Percentiles rank a stretch among this genome's conserved stretches.
Evolutionary conservation across 169 alveolate species (phyloP).

Genomic region (Plasmodium vivax): DNA sequence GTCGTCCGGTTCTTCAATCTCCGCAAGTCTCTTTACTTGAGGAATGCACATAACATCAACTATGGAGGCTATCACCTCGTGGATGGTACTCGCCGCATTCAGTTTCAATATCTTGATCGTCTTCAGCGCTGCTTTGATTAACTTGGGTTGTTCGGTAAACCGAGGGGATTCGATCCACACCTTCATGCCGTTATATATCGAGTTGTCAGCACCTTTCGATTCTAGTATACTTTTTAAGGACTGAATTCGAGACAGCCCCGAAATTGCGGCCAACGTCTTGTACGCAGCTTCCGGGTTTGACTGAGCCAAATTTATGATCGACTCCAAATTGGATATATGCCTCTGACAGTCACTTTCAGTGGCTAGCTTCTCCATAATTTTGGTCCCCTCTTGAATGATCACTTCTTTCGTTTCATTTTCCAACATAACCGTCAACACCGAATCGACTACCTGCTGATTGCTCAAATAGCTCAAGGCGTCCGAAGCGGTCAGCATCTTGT

Average conservation of each 20-base stretch:
- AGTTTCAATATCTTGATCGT: constrained; percentile 82
- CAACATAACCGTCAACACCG: constrained; percentile 90
- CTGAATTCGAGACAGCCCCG: constrained; percentile 89
- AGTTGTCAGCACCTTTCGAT: constrained; percentile 73
- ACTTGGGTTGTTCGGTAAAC: constrained; percentile 85
- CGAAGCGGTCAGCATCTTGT: constrained; percentile 85
- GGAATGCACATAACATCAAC: constrained; percentile 85
- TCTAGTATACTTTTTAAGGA: constrained; percentile 79
- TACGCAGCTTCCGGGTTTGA: constrained; percentile 89
- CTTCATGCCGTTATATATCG: constrained; percentile 83
- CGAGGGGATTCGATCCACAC: constrained; percentile 87
- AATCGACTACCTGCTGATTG: constrained; percentile 86
- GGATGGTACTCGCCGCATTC: constrained; percentile 73
- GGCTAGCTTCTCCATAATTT: constrained; percentile 88
- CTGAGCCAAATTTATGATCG: constrained; percentile 81
- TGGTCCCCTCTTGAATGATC: constrained; percentile 87
- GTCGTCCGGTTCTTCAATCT: constrained; percentile 89
- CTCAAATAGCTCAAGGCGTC: constrained; percentile 87
- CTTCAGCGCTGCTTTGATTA: constrained; percentile 87
- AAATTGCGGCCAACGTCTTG: constrained; percentile 90
- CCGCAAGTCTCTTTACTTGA: constrained; percentile 88
- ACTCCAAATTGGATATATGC: constrained; percentile 84
- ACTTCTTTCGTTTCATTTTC: constrained; percentile 89
- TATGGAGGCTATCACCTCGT: constrained; percentile 75
- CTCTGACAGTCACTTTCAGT: constrained; percentile 90